phyloP scores from a whole-genome alignment of 768 basidiomycete species.

The Trametes villosa region DNA sequence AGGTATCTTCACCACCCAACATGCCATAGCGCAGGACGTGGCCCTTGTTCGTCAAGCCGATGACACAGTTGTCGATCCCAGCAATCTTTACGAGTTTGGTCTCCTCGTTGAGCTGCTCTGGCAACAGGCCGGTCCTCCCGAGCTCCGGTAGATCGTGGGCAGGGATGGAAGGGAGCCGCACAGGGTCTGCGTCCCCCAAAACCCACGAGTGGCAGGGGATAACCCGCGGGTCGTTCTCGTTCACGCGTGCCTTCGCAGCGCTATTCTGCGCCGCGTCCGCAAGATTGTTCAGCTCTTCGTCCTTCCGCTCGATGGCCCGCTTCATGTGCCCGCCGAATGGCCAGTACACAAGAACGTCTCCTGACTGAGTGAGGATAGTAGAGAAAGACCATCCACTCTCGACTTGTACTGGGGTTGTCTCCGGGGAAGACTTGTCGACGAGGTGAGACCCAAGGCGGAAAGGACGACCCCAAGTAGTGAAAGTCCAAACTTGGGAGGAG shows the following conservation, averaged over 20 bases:
- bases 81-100: constrained; percentile 78
- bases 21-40: constrained; percentile 71
- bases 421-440: constrained; percentile 45
- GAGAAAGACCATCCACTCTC: constrained; percentile 85
- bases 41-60: constrained; percentile 81
- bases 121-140: constrained; percentile 31
- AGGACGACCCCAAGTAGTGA: constrained; percentile 78
- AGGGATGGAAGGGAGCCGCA: constrained; percentile 63
- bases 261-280: constrained; percentile 28
- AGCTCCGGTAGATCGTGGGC: constrained; percentile 53
- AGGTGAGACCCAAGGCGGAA: constrained; percentile 54
- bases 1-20: constrained; percentile 46
- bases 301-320: constrained; percentile 41
- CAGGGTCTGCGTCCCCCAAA: constrained; percentile 51
- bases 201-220: constrained; percentile 71
- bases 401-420: constrained; percentile 60
- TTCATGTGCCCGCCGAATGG: constrained; percentile 54
- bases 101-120: constrained; percentile 32
- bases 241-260: constrained; percentile 19
- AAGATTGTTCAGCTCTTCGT: constrained; percentile 52
- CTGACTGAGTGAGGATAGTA: constrained; percentile 71
- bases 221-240: constrained; percentile 39
- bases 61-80: constrained; percentile 68
- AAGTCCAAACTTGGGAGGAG: constrained; percentile 68
- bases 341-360: constrained; percentile 79